Conservation (phyloP, 225 moss, liverwort and hornwort genomes). For the Straminergon stramineum region DNA sequence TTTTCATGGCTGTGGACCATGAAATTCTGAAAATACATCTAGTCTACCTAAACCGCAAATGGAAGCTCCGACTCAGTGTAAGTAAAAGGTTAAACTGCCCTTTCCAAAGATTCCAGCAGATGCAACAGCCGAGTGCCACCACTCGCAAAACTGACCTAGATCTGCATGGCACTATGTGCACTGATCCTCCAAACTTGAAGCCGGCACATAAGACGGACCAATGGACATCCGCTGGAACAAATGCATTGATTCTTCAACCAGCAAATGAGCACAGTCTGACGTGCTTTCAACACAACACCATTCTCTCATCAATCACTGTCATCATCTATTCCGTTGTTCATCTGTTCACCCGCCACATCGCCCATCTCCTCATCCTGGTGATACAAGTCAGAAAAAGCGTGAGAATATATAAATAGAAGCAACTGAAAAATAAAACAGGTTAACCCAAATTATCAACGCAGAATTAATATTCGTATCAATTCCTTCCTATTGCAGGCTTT, state of each 20-base stretch:
- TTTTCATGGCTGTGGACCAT: neutral
- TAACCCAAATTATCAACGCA: neutral
- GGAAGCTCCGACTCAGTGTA: neutral
- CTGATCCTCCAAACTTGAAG: neutral
- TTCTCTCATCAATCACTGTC: slow-evolving; percentile 21
- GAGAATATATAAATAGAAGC: neutral
- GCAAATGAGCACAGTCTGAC: neutral
- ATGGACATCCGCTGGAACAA: neutral
- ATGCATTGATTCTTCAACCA: neutral
- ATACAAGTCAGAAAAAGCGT: neutral
- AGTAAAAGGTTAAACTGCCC: neutral
- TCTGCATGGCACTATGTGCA: neutral
- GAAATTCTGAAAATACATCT: neutral
- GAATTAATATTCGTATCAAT: neutral
- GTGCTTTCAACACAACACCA: neutral
- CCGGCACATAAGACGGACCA: neutral
- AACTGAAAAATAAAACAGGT: neutral
- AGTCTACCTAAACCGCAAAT: neutral
- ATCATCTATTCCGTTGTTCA: slow-evolving; percentile 7
- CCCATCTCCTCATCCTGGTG: slow-evolving; percentile 43
- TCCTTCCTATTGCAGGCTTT: neutral
- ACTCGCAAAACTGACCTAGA: neutral
- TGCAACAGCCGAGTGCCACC: neutral
- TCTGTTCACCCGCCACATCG: slow-evolving; percentile 11
- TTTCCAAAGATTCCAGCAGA: neutral